Conservation (phyloP, 306 rosid genomes). For the Argentina anserina region DNA sequence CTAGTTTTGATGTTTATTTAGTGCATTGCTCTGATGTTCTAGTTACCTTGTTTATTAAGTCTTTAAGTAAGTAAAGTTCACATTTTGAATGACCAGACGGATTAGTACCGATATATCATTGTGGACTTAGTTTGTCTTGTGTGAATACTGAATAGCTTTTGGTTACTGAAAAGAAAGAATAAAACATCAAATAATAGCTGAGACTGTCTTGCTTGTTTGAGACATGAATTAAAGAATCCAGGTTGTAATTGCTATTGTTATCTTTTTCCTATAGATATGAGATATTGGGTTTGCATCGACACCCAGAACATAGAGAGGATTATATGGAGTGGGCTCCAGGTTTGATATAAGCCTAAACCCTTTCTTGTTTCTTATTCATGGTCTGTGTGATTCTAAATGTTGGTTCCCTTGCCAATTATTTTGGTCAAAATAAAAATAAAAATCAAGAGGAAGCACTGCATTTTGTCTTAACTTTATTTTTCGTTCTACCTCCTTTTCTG, state of each 20-base stretch:
- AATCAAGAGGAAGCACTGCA: no score
- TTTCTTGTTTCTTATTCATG: constrained; percentile 14
- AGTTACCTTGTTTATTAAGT: not conserved
- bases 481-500: not conserved
- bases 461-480: no score
- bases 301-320: constrained; percentile 87
- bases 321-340: constrained; percentile 99
- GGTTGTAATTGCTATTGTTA: constrained; percentile 20
- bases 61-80: not conserved
- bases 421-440: no score
- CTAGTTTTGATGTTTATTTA: not conserved
- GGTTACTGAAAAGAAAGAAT: not conserved
- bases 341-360: constrained; percentile 35
- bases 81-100: not conserved
- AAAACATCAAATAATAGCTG: not conserved
- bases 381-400: constrained; percentile 7
- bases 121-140: not conserved
- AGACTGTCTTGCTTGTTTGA: constrained; percentile 11
- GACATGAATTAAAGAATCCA: constrained; percentile 6
- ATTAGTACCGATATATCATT: no score
- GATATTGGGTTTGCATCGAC: constrained; percentile 93
- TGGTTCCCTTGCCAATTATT: not conserved
- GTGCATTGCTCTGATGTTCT: not conserved
- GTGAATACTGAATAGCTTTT: not conserved
- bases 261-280: constrained; percentile 58